Evolutionary conservation across 495 filamentous ascomycete species (phyloP).

Genomic region (Parathielavia hyrcaniae): DNA sequence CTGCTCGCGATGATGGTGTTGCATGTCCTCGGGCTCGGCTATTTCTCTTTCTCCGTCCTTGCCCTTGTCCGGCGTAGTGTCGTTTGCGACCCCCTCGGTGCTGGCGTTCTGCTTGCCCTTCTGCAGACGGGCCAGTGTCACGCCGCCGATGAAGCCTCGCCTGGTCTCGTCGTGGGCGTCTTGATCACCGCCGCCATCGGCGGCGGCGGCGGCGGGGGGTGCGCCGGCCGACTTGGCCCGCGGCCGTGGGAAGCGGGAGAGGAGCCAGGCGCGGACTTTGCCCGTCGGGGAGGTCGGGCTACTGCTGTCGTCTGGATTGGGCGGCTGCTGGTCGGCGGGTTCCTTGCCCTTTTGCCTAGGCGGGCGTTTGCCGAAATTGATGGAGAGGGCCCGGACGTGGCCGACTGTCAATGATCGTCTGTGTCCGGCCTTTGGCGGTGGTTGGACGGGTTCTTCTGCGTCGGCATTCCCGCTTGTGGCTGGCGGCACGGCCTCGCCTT

Average conservation of each 20-base stretch:
- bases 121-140: constrained; percentile 34
- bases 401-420: constrained; percentile 8
- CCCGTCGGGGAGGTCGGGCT: constrained; percentile 26
- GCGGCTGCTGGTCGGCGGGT: constrained; percentile 4
- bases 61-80: constrained; percentile 24
- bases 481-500: constrained; percentile 11
- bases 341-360: constrained; percentile 18
- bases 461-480: not conserved
- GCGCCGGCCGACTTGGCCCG: constrained; percentile 29
- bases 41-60: constrained; percentile 29
- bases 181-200: not conserved
- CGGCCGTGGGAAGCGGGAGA: constrained; percentile 45
- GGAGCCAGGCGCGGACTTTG: constrained; percentile 57
- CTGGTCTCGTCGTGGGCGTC: not conserved
- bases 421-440: not conserved
- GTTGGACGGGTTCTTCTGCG: not conserved
- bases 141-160: constrained; percentile 46
- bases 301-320: constrained; percentile 13
- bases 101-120: constrained; percentile 31
- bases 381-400: constrained; percentile 19
- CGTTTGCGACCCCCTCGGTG: constrained; percentile 28
- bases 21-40: too few relatives aligned
- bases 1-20: too few relatives aligned
- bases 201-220: constrained; percentile 4
- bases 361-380: constrained; percentile 22